These are phyloP conservation scores for Hymenochaete sp. DNA, from an alignment of 1,284 basidiomycete species.

Conservation along the genomic window DNA sequence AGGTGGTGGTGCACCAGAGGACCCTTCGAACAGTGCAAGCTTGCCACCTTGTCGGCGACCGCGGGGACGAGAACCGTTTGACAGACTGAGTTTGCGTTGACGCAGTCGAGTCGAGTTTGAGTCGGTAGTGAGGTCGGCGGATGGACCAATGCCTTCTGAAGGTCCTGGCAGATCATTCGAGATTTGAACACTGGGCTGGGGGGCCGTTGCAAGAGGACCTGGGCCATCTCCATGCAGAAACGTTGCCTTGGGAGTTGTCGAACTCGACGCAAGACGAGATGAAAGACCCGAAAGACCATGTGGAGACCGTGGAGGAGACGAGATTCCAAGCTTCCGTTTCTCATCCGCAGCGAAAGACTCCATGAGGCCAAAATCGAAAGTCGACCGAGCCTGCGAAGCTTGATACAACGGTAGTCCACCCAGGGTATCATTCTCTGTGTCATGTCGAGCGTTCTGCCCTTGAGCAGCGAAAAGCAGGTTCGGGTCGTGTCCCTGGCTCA, in stretches of 20 bases:
- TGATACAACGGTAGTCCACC: slow-evolving; percentile 57
- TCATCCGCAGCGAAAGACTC: slow-evolving; percentile 76
- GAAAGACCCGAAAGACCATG: neutral
- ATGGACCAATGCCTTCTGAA: slow-evolving; percentile 4
- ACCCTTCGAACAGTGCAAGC: slow-evolving; percentile 84
- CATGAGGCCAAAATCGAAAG: slow-evolving; percentile 72
- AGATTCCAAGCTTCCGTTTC: slow-evolving; percentile 48
- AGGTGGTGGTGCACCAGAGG: slow-evolving; percentile 38
- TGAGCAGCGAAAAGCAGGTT: slow-evolving; percentile 16
- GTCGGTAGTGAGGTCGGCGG: slow-evolving; percentile 14
- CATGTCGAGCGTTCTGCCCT: neutral
- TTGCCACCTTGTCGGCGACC: slow-evolving; percentile 67
- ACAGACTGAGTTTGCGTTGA: slow-evolving; percentile 79
- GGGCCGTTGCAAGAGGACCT: neutral
- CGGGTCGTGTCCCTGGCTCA: slow-evolving; percentile 17
- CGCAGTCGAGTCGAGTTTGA: slow-evolving; percentile 38
- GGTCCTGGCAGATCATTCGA: slow-evolving; percentile 19
- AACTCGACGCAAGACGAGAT: slow-evolving; percentile 4
- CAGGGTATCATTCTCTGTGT: slow-evolving; percentile 26
- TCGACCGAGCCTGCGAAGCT: slow-evolving; percentile 33
- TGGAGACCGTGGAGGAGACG: slow-evolving; percentile 29
- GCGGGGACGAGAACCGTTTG: slow-evolving; percentile 44
- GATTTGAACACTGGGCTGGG: slow-evolving; percentile 3
- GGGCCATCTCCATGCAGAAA: no score
- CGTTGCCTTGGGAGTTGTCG: neutral